Conservation (phyloP, 1,284 basidiomycete species). For the Mycena citricolor region DNA sequence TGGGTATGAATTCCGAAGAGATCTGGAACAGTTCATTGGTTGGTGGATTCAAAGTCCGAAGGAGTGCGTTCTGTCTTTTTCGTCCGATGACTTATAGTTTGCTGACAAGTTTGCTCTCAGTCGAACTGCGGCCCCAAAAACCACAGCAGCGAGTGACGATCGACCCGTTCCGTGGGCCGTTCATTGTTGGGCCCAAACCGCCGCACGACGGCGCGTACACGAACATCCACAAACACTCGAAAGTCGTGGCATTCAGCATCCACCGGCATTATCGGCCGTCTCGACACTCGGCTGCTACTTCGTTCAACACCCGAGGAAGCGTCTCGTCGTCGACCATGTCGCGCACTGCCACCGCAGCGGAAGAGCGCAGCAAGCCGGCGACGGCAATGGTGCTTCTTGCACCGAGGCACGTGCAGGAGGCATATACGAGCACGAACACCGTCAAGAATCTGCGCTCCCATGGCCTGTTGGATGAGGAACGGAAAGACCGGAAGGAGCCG, state of each 20-base stretch:
- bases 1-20: conserved; percentile 56
- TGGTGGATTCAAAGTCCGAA: conserved; percentile 63
- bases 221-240: conserved; percentile 77
- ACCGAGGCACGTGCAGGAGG: conserved; percentile 68
- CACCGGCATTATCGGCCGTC: conserved; percentile 57
- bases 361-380: conserved; percentile 16
- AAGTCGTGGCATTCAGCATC: conserved; percentile 72
- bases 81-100: conserved; percentile 9
- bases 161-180: conserved; percentile 52
- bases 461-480: conserved; percentile 55
- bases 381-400: conserved; percentile 60
- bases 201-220: conserved; percentile 56
- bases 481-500: neutral
- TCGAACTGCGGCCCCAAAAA: conserved; percentile 52
- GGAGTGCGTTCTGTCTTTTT: conserved; percentile 38
- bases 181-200: conserved; percentile 34
- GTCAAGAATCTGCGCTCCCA: conserved; percentile 67
- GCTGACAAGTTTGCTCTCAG: conserved; percentile 21
- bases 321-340: too few relatives aligned
- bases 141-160: conserved; percentile 68
- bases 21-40: conserved; percentile 67
- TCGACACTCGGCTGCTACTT: too few relatives aligned
- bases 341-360: too few relatives aligned
- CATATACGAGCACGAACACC: conserved; percentile 76
- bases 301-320: conserved; percentile 8